These are phyloP conservation scores for Colletotrichum zoysiae DNA, from an alignment of 2,329 filamentous ascomycete genomes.

Conservation along the genomic window DNA sequence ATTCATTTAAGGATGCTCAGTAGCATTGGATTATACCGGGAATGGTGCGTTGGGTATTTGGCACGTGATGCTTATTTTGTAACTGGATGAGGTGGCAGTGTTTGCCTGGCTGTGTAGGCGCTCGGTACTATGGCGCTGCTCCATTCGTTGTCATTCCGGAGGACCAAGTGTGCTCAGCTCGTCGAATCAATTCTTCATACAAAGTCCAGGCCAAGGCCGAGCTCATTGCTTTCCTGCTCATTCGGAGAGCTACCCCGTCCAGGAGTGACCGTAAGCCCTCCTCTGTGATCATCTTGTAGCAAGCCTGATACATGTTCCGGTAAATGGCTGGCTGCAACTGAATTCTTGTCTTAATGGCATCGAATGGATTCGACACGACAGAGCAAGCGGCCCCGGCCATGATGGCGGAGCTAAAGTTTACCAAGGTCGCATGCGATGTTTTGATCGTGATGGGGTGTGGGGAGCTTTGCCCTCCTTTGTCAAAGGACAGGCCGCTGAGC, in stretches of 20 bases:
- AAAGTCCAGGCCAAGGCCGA: slow-evolving; percentile 97
- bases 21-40: not conserved
- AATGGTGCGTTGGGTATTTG: not conserved
- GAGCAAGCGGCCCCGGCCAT: slow-evolving; percentile 86
- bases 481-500: slow-evolving; percentile 55
- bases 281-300: slow-evolving; percentile 80
- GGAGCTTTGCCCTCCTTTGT: not conserved
- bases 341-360: slow-evolving; percentile 94
- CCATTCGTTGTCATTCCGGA: slow-evolving; percentile 19
- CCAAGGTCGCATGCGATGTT: slow-evolving; percentile 41
- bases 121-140: slow-evolving; percentile 25
- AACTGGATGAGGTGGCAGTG: slow-evolving; percentile 19
- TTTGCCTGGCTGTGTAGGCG: not conserved
- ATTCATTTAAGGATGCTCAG: not conserved
- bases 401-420: slow-evolving; percentile 86
- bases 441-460: slow-evolving; percentile 13
- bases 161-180: slow-evolving; percentile 62
- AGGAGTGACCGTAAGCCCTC: slow-evolving; percentile 86
- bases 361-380: slow-evolving; percentile 93
- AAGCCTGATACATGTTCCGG: slow-evolving; percentile 83
- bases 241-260: slow-evolving; percentile 86
- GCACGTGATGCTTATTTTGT: not conserved
- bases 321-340: slow-evolving; percentile 90
- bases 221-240: slow-evolving; percentile 91
- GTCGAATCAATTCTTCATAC: slow-evolving; percentile 91